Conservation (phyloP, 768 basidiomycete genomes). For the Psilocybe cubensis region DNA sequence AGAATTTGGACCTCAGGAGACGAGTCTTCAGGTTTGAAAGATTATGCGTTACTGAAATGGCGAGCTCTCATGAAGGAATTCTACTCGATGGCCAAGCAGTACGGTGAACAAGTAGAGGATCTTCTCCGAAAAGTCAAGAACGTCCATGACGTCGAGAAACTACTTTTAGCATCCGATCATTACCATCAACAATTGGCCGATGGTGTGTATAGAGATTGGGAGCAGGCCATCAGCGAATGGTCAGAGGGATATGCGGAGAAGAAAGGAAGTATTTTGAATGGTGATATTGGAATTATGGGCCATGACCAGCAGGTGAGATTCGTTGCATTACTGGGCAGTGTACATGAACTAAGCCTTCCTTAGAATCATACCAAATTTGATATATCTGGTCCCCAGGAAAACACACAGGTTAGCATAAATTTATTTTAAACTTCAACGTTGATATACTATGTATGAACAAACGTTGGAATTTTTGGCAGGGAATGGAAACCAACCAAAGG, state of each 20-base stretch:
- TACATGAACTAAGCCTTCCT: no score
- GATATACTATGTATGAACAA: no score
- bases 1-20: neutral
- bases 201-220: neutral
- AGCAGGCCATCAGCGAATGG: neutral
- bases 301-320: no score
- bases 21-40: neutral
- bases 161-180: neutral
- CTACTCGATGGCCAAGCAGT: neutral
- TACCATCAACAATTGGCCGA: neutral
- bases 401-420: no score
- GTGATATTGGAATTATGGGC: no score
- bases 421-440: no score
- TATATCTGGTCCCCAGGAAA: no score
- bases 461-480: no score
- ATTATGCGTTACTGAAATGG: constrained; percentile 1
- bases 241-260: neutral
- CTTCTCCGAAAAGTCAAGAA: neutral
- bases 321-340: no score
- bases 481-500: no score
- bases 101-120: neutral
- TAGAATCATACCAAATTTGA: no score
- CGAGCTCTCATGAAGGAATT: neutral
- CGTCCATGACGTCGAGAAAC: neutral
- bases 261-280: no score